Evolutionary conservation across 2,329 filamentous ascomycete species (phyloP).

Genomic region (Pseudocercospora fijiensis): DNA sequence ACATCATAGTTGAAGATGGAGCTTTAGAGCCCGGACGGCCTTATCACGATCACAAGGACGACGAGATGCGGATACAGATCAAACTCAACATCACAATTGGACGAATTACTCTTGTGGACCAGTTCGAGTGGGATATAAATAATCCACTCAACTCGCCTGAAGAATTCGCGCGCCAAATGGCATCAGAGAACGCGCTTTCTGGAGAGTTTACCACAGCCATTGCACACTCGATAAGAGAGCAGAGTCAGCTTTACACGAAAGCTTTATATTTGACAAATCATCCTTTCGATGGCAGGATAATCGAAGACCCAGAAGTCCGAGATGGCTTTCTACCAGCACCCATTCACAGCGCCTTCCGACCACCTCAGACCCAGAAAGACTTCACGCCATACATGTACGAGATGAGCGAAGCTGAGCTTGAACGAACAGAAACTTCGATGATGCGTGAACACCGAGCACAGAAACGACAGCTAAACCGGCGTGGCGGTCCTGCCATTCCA

Average conservation of each 20-base stretch:
- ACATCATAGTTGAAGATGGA: slow-evolving; percentile 85
- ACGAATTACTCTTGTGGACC: slow-evolving; percentile 87
- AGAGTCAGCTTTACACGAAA: slow-evolving; percentile 89
- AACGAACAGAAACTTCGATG: slow-evolving; percentile 87
- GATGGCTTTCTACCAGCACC: slow-evolving; percentile 84
- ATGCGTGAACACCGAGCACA: slow-evolving; percentile 90
- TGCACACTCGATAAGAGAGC: slow-evolving; percentile 94
- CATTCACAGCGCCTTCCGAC: slow-evolving; percentile 77
- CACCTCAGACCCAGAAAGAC: slow-evolving; percentile 89
- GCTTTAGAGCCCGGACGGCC: slow-evolving; percentile 84
- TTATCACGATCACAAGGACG: slow-evolving; percentile 94
- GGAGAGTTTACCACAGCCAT: slow-evolving; percentile 98
- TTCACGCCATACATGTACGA: slow-evolving; percentile 93
- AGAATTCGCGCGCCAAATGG: slow-evolving; percentile 88
- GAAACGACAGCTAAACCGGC: slow-evolving; percentile 90
- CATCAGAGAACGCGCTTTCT: slow-evolving; percentile 81
- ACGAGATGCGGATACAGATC: slow-evolving; percentile 95
- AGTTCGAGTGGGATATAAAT: slow-evolving; percentile 99
- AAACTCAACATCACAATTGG: slow-evolving; percentile 98
- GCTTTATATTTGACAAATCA: slow-evolving; percentile 91
- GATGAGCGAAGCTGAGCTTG: slow-evolving; percentile 83
- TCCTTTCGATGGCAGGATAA: slow-evolving; percentile 87
- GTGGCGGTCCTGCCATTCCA: slow-evolving; percentile 88
- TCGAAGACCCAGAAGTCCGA: slow-evolving; percentile 88
- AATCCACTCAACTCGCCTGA: slow-evolving; percentile 91